A percentile compares a stretch with the other conserved stretches of the same genome.
Conservation (phyloP, 768 basidiomycete genomes). For the Sistotremastrum niveocremeum region DNA sequence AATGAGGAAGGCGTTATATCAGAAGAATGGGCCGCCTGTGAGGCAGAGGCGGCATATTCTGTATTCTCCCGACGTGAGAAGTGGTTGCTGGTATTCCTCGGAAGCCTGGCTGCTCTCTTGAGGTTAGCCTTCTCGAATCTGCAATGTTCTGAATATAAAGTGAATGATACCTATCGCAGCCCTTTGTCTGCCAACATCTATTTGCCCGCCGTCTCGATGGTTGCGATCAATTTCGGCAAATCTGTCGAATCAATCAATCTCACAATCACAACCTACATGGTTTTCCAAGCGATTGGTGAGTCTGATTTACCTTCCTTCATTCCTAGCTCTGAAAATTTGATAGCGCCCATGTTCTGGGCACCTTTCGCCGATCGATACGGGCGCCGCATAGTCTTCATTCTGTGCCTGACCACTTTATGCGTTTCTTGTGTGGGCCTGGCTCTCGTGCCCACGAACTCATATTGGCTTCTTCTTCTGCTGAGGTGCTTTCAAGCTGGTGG, state of each 20-base stretch:
- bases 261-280: constrained; percentile 67
- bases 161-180: background rate
- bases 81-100: no score
- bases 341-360: constrained; percentile 47
- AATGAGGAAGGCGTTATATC: no score
- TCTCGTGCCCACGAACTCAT: constrained; percentile 40
- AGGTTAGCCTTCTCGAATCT: no score
- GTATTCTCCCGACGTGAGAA: no score
- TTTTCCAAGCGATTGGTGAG: constrained; percentile 49
- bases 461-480: constrained; percentile 71
- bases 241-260: constrained; percentile 64
- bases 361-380: constrained; percentile 55
- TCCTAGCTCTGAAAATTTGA: no score
- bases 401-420: constrained; percentile 49
- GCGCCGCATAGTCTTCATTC: constrained; percentile 47
- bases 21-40: no score
- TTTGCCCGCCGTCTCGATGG: constrained; percentile 47
- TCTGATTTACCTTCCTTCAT: background rate
- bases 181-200: constrained; percentile 20
- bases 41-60: no score
- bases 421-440: constrained; percentile 56
- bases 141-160: no score
- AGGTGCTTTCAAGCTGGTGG: constrained; percentile 70
- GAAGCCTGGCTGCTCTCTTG: no score
- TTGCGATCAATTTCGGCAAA: constrained; percentile 48